Base-by-base conservation (phyloP, 192 early-diverging fungal genomes). In the Coemansia umbellata region DNA sequence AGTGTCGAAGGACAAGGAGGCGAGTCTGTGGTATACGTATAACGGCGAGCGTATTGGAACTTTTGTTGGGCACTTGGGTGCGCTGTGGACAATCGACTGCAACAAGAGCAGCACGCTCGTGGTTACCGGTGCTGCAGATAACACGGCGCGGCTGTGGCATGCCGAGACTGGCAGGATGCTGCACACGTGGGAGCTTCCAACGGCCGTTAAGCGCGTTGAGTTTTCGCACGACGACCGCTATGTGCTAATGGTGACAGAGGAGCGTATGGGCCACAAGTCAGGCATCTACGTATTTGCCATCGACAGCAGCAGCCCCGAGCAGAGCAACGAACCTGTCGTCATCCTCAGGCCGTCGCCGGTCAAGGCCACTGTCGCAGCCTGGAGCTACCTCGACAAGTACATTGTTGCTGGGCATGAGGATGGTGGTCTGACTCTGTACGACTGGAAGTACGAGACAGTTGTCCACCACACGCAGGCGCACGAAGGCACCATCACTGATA, bases 11-110 rank as follows among this genome's bases (percentile, higher is more conserved):
- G 97, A 99, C 83, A 88, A 87, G 57, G 82, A 89, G 50, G 87
- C 90, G 37, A 92, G 87, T 58, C 88, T 91, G 37, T 99, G 97
- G 97, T 97, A 87, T 65, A 90, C 95, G 37, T 90, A 93, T 78
- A 99, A 95, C 68, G 97, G 97, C 54, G 97, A 99, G 80, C 86
- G 92, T 37, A 80, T 99, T 27, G 97, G 97, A 33, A 91, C 87
- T 31, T 93, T 90, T 62, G 78, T 87, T 37, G 97, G 97, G 22
- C 97, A 99, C 69, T 69, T 84, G 66, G 97, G 97, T 63, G 80
- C 92, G 49, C 81, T 96, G 51, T 99, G 97, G 97, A 85, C 91
- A 21, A 84, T 96, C 18, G 95, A 93, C 79, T 84, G 94, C 59
- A 93, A 91, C 74, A 84, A 90, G 86, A 77, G 63, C 73, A 74